Conservation (phyloP, 2,329 filamentous ascomycete genomes). For the Chaetomium sp. region DNA sequence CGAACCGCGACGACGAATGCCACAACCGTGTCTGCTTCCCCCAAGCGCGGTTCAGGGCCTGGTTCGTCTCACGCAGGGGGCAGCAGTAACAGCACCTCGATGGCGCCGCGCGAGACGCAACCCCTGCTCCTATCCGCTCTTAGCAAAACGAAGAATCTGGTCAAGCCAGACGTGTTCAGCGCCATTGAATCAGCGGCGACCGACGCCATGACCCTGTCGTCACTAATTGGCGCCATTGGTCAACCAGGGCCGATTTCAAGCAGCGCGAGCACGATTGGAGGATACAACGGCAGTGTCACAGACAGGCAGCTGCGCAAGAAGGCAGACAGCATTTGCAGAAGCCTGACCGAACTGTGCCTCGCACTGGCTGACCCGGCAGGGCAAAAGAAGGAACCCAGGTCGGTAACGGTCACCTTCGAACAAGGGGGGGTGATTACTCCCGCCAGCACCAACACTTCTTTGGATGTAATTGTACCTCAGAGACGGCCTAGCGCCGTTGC, state of each 20-base stretch:
- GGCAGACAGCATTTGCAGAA: constrained; percentile 89
- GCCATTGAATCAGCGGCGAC: constrained; percentile 78
- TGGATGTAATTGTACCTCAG: constrained; percentile 38
- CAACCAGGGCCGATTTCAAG: constrained; percentile 70
- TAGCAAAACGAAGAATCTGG: constrained; percentile 70
- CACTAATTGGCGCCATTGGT: constrained; percentile 73
- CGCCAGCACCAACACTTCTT: constrained; percentile 25
- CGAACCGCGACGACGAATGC: constrained; percentile 87
- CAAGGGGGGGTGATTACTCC: constrained; percentile 30
- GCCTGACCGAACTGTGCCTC: constrained; percentile 87
- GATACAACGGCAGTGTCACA: constrained; percentile 52
- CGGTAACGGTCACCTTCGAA: constrained; percentile 31
- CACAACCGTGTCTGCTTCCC: constrained; percentile 88
- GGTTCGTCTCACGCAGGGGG: constrained; percentile 47
- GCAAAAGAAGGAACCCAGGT: constrained; percentile 42
- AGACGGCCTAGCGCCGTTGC: constrained; percentile 47
- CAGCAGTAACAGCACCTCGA: constrained; percentile 40
- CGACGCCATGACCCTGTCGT: constrained; percentile 78
- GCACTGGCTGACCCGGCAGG: constrained; percentile 68
- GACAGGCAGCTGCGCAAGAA: constrained; percentile 88
- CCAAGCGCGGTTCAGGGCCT: constrained; percentile 58
- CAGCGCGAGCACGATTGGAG: constrained; percentile 63
- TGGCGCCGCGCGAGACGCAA: constrained; percentile 62
- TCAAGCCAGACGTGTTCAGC: constrained; percentile 72
- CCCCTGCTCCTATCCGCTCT: constrained; percentile 81